Percentiles rank a stretch among this genome's conserved stretches.
Conservation (phyloP, 2,329 filamentous ascomycete genomes). For the Aspergillus sp. region DNA sequence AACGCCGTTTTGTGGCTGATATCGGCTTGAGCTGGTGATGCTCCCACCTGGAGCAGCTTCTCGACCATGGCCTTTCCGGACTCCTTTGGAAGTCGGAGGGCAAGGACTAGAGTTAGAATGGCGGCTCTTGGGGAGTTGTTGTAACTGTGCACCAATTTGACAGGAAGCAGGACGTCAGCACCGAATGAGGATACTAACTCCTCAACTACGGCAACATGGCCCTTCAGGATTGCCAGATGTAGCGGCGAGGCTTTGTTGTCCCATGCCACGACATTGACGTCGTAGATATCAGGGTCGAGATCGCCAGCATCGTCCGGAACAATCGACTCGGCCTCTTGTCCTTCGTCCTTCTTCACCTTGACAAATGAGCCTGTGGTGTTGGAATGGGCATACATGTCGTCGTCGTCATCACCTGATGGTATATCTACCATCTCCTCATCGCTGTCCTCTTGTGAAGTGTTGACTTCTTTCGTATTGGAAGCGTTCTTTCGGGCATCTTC, state of each 20-base stretch:
- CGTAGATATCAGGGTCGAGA: slow-evolving; percentile 74
- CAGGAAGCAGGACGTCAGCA: slow-evolving; percentile 71
- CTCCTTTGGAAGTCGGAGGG: slow-evolving; percentile 61
- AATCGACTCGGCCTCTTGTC: slow-evolving; percentile 37
- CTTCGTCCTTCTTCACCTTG: slow-evolving; percentile 50
- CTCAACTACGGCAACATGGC: slow-evolving; percentile 68
- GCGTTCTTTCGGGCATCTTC: slow-evolving; percentile 47
- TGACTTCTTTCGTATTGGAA: slow-evolving; percentile 29
- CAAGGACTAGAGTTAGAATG: slow-evolving; percentile 69
- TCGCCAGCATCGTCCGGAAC: slow-evolving; percentile 56
- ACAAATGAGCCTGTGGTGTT: slow-evolving; percentile 71
- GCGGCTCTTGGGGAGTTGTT: slow-evolving; percentile 55
- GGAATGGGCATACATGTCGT: slow-evolving; percentile 47
- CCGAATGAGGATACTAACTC: slow-evolving; percentile 70
- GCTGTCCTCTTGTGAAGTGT: slow-evolving; percentile 24
- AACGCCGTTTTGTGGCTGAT: slow-evolving; percentile 63
- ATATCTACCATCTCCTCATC: slow-evolving; percentile 23
- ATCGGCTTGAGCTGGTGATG: slow-evolving; percentile 72
- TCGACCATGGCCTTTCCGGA: slow-evolving; percentile 65
- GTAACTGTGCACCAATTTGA: slow-evolving; percentile 58
- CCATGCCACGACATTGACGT: slow-evolving; percentile 78
- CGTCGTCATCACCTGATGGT: slow-evolving; percentile 4
- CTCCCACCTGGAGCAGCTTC: slow-evolving; percentile 67
- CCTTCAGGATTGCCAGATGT: slow-evolving; percentile 74
- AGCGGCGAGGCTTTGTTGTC: slow-evolving; percentile 71